A percentile compares a stretch with the other conserved stretches of the same genome.
Evolutionary conservation across 2,329 filamentous ascomycete species (phyloP).

Genomic region (Sordariomycetes sp.): DNA sequence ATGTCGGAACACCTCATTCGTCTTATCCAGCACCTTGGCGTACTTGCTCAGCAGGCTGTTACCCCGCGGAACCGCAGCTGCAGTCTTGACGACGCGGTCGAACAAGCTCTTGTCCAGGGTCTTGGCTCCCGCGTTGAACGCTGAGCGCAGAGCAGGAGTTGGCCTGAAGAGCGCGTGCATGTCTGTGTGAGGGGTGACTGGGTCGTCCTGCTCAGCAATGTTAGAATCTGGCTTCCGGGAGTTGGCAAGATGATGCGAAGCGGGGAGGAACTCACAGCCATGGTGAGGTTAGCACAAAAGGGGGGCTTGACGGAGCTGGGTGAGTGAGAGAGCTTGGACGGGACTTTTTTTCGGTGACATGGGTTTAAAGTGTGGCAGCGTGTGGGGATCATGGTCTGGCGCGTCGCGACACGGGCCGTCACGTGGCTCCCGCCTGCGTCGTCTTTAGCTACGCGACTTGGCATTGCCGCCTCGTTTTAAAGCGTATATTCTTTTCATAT

Average conservation of each 20-base stretch:
- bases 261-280: not conserved
- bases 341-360: not conserved
- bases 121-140: too few species aligned
- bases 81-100: conserved; percentile 62
- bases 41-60: conserved; percentile 65
- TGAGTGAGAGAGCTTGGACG: not conserved
- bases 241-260: not conserved
- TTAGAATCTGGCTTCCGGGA: not conserved
- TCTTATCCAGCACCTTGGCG: conserved; percentile 55
- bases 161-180: conserved; percentile 60
- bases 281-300: not conserved
- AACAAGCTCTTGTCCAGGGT: conserved; percentile 80
- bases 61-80: conserved; percentile 71
- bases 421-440: too few species aligned
- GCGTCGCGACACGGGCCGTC: too few species aligned
- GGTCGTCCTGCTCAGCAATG: not conserved
- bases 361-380: not conserved
- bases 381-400: not conserved
- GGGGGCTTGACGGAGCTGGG: not conserved
- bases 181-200: conserved; percentile 15
- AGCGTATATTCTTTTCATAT: not conserved
- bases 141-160: conserved; percentile 65
- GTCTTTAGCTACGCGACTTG: too few species aligned
- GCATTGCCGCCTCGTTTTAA: too few species aligned
- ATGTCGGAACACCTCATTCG: conserved; percentile 54